A percentile compares a stretch with the other conserved stretches of the same genome.
phyloP scores from a whole-genome alignment of 2,329 filamentous ascomycete genomes.

The Pseudogymnoascus sp. region DNA sequence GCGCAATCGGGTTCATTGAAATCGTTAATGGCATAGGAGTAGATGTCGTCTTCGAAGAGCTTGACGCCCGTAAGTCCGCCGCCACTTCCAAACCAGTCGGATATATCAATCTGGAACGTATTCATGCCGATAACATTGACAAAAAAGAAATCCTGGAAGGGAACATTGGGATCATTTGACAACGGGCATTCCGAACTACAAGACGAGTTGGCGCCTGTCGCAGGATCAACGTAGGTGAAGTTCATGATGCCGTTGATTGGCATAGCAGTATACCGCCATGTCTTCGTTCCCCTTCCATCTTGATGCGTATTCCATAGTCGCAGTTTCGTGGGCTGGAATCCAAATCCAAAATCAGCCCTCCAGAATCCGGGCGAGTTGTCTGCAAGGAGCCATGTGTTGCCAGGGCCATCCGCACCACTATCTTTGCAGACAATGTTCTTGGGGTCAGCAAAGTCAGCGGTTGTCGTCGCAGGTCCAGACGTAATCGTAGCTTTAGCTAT shows the following conservation, averaged over 20 bases:
- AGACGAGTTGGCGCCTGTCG: constrained; percentile 55
- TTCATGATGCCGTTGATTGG: constrained; percentile 94
- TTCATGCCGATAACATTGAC: constrained; percentile 86
- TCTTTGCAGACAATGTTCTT: constrained; percentile 77
- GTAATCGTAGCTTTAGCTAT: constrained; percentile 70
- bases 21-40: constrained; percentile 72
- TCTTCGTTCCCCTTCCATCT: constrained; percentile 78
- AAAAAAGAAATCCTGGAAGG: constrained; percentile 85
- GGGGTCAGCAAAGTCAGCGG: constrained; percentile 64
- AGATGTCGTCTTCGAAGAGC: constrained; percentile 78
- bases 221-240: constrained; percentile 78
- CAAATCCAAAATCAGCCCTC: constrained; percentile 75
- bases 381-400: constrained; percentile 74
- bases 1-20: constrained; percentile 87
- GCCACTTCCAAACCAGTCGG: constrained; percentile 77
- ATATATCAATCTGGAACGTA: constrained; percentile 76
- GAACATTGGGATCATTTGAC: constrained; percentile 56
- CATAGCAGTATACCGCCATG: constrained; percentile 77
- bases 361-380: constrained; percentile 74
- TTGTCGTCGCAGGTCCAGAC: constrained; percentile 54
- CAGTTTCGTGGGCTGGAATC: constrained; percentile 79
- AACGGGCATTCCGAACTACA: constrained; percentile 86
- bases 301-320: constrained; percentile 81
- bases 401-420: constrained; percentile 56
- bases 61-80: constrained; percentile 82